Evolutionary conservation across 257 asterid species (phyloP).

Genomic region (Gardenia jasminoides): DNA sequence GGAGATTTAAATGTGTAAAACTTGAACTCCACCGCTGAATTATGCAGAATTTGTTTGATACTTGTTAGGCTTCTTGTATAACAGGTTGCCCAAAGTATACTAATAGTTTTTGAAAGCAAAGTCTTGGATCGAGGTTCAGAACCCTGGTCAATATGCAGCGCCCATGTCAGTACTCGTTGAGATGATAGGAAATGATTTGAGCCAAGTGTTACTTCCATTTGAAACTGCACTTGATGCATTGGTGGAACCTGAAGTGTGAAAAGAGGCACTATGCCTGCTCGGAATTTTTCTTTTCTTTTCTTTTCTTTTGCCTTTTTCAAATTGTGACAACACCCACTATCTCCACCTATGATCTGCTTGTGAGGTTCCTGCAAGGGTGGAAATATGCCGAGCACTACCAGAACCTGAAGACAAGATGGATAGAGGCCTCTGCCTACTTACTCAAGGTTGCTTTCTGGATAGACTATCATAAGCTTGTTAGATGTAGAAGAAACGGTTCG

Average conservation of each 20-base stretch:
- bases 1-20: constrained; percentile 47
- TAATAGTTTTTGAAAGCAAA: constrained; percentile 20
- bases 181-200: constrained; percentile 23
- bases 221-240: constrained; percentile 2
- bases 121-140: no score
- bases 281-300: constrained; percentile 50
- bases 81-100: constrained; percentile 50
- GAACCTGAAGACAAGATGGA: background rate
- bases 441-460: background rate
- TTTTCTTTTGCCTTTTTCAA: no score
- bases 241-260: constrained; percentile 64
- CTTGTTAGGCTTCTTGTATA: constrained; percentile 59
- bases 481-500: background rate
- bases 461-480: background rate
- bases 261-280: constrained; percentile 58
- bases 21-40: constrained; percentile 32
- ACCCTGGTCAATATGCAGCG: background rate
- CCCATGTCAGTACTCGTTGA: background rate
- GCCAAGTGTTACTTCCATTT: constrained; percentile 45
- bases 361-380: constrained; percentile 71
- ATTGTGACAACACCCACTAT: constrained; percentile 32
- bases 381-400: constrained; percentile 28
- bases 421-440: background rate
- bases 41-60: constrained; percentile 38
- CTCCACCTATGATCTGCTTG: constrained; percentile 59